Evolutionary conservation across 305 asterid species (phyloP).

Genomic region (Coffea humblotiana): DNA sequence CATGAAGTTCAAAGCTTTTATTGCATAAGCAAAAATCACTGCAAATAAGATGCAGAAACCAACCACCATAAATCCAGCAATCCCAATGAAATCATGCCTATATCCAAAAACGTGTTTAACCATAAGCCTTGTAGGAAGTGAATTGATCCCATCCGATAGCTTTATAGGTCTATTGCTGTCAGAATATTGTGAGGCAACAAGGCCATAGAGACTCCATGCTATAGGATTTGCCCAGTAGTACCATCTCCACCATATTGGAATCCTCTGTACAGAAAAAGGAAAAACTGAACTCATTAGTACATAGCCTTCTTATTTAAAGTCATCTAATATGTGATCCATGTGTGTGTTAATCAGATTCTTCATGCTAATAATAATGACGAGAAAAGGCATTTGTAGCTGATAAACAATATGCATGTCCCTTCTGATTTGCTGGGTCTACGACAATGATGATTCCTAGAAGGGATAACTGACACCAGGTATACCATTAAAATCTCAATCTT

Average conservation of each 20-base stretch:
- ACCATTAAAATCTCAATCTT: background rate
- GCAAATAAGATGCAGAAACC: conserved; percentile 72
- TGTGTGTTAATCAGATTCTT: background rate
- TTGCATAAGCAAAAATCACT: conserved; percentile 74
- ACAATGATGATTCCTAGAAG: background rate
- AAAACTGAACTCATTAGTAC: background rate
- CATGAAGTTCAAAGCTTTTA: conserved; percentile 82
- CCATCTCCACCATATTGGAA: conserved; percentile 99
- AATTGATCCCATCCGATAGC: conserved; percentile 62
- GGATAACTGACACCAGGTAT: background rate
- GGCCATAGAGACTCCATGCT: conserved; percentile 93
- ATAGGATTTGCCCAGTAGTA: conserved; percentile 97
- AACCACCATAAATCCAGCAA: conserved; percentile 76
- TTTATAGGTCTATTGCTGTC: conserved; percentile 53
- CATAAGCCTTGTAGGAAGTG: conserved; percentile 45
- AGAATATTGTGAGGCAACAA: conserved; percentile 73
- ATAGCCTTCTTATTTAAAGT: background rate
- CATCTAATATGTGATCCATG: background rate
- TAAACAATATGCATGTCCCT: background rate
- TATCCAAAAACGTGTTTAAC: conserved; percentile 66
- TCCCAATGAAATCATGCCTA: conserved; percentile 66
- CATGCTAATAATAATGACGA: background rate
- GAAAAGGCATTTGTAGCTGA: background rate
- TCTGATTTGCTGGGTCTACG: background rate
- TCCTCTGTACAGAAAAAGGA: conserved; percentile 51